These are phyloP conservation scores for Camellia oleifera DNA, from an alignment of 179 eudicot genomes.

Conservation along the genomic window DNA sequence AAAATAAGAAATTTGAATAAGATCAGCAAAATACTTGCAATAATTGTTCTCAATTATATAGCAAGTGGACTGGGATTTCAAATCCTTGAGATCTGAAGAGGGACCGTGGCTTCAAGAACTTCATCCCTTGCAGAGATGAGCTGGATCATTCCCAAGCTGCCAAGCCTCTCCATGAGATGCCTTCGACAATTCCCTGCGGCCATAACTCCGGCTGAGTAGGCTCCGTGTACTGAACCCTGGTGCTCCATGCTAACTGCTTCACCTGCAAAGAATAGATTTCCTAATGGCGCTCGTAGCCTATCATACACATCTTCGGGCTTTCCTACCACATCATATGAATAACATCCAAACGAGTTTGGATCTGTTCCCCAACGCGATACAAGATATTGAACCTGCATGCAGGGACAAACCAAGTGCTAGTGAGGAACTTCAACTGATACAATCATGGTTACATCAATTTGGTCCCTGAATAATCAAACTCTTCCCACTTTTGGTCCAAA, in stretches of 20 bases:
- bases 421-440: neutral
- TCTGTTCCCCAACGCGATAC: conserved; percentile 95
- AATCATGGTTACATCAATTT: neutral
- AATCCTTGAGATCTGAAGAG: conserved; percentile 92
- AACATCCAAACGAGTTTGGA: conserved; percentile 81
- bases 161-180: conserved; percentile 52
- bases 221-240: conserved; percentile 97
- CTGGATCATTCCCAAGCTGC: conserved; percentile 48
- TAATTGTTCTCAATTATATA: neutral
- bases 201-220: conserved; percentile 80
- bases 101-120: conserved; percentile 48
- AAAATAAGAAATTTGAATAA: neutral
- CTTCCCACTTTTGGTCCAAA: too few species aligned
- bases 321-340: conserved; percentile 88
- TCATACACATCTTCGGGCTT: conserved; percentile 81
- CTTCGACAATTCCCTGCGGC: conserved; percentile 74
- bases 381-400: conserved; percentile 69
- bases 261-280: conserved; percentile 92
- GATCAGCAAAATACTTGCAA: neutral
- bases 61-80: conserved; percentile 20
- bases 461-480: too few species aligned
- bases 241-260: conserved; percentile 91
- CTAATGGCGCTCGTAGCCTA: conserved; percentile 75
- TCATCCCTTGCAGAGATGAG: conserved; percentile 44
- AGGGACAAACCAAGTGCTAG: neutral